These are phyloP conservation scores for Hagleromyces aurorensis DNA, from an alignment of 805 yeast species.

Conservation along the genomic window DNA sequence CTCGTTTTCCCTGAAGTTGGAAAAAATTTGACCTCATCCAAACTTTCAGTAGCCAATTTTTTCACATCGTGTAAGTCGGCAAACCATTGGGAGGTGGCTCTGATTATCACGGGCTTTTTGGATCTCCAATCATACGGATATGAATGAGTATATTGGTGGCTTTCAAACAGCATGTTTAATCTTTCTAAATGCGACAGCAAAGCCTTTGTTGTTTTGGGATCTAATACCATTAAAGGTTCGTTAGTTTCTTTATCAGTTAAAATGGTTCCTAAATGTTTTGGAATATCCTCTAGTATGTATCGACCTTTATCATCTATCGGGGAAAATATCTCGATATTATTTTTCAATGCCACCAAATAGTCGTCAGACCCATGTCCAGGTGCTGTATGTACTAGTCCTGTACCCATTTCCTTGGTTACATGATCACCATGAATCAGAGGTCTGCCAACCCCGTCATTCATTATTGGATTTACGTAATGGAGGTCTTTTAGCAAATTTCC, in stretches of 20 bases:
- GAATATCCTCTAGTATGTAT: constrained; percentile 45
- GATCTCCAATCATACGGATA: constrained; percentile 98
- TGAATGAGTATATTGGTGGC: constrained; percentile 59
- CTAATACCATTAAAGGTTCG: constrained; percentile 44
- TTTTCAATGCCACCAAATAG: constrained; percentile 55
- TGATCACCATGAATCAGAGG: constrained; percentile 76
- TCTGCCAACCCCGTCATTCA: constrained; percentile 29
- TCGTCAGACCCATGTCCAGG: constrained; percentile 98
- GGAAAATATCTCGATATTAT: constrained; percentile 55
- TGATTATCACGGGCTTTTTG: constrained; percentile 85
- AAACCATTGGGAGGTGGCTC: constrained; percentile 97
- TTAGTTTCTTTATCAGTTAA: constrained; percentile 11
- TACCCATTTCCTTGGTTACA: constrained; percentile 75
- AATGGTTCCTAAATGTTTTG: constrained; percentile 7
- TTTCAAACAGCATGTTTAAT: constrained; percentile 38
- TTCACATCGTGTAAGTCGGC: constrained; percentile 76
- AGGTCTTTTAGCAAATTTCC: constrained; percentile 38
- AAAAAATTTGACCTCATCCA: constrained; percentile 56
- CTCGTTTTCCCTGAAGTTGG: constrained; percentile 72
- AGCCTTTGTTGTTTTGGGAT: constrained; percentile 40
- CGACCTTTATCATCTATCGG: constrained; percentile 75
- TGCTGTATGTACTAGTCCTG: constrained; percentile 94
- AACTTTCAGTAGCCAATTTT: constrained; percentile 47
- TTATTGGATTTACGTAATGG: constrained; percentile 51
- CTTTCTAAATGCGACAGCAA: constrained; percentile 40